phyloP scores from a whole-genome alignment of 306 rosid species.

The Vachellia pachyceras region DNA sequence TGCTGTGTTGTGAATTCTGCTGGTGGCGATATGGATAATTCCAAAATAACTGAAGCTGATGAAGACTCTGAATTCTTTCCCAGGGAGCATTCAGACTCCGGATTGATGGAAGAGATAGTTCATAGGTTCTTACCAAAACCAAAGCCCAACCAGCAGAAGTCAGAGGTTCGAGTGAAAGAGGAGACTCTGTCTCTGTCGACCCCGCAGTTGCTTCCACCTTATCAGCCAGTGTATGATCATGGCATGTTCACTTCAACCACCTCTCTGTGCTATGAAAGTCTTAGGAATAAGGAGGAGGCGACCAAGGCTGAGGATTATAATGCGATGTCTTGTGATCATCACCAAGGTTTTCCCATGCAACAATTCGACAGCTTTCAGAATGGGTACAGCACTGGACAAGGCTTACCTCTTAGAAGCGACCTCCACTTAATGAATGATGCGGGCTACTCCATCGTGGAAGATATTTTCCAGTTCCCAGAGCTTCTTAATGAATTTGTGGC shows the following conservation, averaged over 20 bases:
- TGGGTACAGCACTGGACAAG: constrained; percentile 19
- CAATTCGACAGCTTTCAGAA: constrained; percentile 36
- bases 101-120: constrained; percentile 77
- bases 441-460: constrained; percentile 42
- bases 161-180: not conserved
- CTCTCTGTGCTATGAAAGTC: constrained; percentile 6
- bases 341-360: constrained; percentile 41
- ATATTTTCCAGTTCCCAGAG: constrained; percentile 68
- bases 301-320: constrained; percentile 19
- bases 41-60: not conserved
- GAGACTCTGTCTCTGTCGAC: constrained; percentile 6
- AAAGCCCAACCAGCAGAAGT: constrained; percentile 14
- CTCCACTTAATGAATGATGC: constrained; percentile 35
- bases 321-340: constrained; percentile 38
- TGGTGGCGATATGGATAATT: not conserved
- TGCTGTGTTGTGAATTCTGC: constrained; percentile 28
- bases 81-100: constrained; percentile 62
- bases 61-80: constrained; percentile 57
- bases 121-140: constrained; percentile 61
- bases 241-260: not conserved
- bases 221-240: constrained; percentile 17
- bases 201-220: constrained; percentile 14
- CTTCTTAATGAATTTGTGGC: constrained; percentile 51
- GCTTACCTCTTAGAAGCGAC: constrained; percentile 41
- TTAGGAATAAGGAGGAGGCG: not conserved